phyloP scores from a whole-genome alignment of 352 stramenopile species.

The Phytophthora nicotianae region DNA sequence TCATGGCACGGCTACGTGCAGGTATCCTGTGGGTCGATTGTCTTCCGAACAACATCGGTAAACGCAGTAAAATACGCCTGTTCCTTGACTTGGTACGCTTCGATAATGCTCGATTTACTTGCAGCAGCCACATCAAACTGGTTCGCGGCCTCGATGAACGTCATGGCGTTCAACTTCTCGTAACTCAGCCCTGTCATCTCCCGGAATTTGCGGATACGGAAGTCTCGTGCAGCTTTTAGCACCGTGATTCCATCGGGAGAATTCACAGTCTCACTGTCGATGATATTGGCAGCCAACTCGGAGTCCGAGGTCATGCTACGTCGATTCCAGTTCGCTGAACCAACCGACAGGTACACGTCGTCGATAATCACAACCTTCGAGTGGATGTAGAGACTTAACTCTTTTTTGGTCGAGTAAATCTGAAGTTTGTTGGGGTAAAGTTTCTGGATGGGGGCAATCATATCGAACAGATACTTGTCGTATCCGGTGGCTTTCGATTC shows the following conservation, averaged over 20 bases:
- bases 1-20: conserved; percentile 7
- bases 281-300: conserved; percentile 54
- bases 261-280: conserved; percentile 38
- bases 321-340: conserved; percentile 69
- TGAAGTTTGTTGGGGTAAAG: conserved; percentile 57
- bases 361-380: conserved; percentile 60
- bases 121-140: conserved; percentile 34
- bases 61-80: conserved; percentile 13
- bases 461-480: conserved; percentile 55
- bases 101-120: conserved; percentile 24
- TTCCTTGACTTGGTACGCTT: conserved; percentile 5
- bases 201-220: conserved; percentile 61
- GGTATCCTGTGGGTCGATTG: conserved; percentile 18
- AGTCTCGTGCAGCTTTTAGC: conserved; percentile 43
- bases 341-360: conserved; percentile 57
- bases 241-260: conserved; percentile 41
- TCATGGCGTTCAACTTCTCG: conserved; percentile 44
- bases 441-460: conserved; percentile 38
- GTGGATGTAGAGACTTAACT: conserved; percentile 53
- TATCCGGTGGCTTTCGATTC: conserved; percentile 32
- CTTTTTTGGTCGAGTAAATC: conserved; percentile 42
- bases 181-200: conserved; percentile 54
- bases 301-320: conserved; percentile 69
- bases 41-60: conserved; percentile 5
- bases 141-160: conserved; percentile 45